Base-by-base conservation (phyloP, 208 protist genomes). In the Leishmania amazonensis region DNA sequence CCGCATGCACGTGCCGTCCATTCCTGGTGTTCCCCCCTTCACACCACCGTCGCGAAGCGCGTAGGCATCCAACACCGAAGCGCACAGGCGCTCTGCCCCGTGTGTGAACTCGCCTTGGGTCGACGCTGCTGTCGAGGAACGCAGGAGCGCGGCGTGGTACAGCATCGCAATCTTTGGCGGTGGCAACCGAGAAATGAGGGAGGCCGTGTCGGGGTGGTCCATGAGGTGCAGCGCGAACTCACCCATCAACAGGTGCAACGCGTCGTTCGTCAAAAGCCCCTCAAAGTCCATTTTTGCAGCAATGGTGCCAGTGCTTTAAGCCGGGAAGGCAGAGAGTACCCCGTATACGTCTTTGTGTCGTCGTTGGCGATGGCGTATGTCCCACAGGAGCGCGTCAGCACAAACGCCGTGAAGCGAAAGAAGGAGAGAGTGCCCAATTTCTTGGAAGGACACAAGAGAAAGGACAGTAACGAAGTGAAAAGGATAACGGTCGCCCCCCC, bases 81-180 rank as follows among this genome's bases (percentile, higher is more conserved):
- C 79, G 42, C 83, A 80, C 19, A 88, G 49, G 17, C 35, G 70
- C 75, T 88, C 85, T 13, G 78, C 57, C 35, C 15, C 42, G 62
- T 68, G 72, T 65, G 65, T 9, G 1, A 19, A 21, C n/a, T 54
- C 24, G 3, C 24, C 45, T 28, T 62, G 45, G 13, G 2, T 28
- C 0, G 24, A 11, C 45, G 17, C 54, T 24, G 64, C 19, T 1
- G 60, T 17, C 38, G 51, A 40, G 11, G 70, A 24, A 60, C 68
- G 78, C 60, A 87, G 45, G 24, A 89, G 78, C 31, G 86, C 86
- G 13, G 83, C 38, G 78, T 84, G 79, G 75, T 87, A 86, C 3
- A 89, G 35, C 73, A 85, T 31, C 31, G 86, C 86, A 51, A 78
- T 71, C 47, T 78, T 70, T 17, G 70, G 77, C 21, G 83, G 76